These are phyloP conservation scores for Crepidotus variabilis DNA, from an alignment of 768 basidiomycete genomes.

Conservation along the genomic window DNA sequence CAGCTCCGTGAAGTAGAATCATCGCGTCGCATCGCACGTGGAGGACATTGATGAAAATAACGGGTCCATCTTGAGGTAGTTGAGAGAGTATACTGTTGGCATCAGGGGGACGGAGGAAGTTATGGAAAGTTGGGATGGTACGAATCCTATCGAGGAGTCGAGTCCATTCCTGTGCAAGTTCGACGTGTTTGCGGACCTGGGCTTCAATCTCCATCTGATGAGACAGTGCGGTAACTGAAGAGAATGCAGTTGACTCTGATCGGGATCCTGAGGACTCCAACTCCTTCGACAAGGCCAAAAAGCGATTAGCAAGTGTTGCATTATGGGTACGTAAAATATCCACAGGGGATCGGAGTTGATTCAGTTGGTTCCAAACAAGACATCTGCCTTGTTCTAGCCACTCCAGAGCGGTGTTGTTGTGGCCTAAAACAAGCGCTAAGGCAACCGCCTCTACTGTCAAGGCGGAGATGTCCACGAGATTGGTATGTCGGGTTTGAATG, in stretches of 20 bases:
- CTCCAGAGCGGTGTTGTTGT: constrained; percentile 17
- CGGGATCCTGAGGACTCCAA: constrained; percentile 8
- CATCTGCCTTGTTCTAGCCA: constrained; percentile 28
- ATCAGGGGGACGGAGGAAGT: constrained; percentile 16
- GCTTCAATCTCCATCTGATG: constrained; percentile 14
- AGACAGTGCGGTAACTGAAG: constrained; percentile 11
- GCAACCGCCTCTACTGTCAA: neutral
- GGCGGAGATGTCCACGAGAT: neutral
- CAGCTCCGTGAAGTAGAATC: constrained; percentile 1
- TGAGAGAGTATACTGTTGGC: neutral
- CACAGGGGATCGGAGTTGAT: constrained; percentile 18
- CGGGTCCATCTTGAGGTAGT: constrained; percentile 9
- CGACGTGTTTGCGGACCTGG: constrained; percentile 7
- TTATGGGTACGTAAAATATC: constrained; percentile 10
- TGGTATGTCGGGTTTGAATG: neutral
- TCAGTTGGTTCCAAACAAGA: constrained; percentile 24
- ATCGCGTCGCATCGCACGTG: constrained; percentile 19
- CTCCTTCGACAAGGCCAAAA: constrained; percentile 7
- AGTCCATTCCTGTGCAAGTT: constrained; percentile 16
- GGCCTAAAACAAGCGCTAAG: neutral
- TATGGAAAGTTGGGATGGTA: constrained; percentile 11
- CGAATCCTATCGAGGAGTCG: constrained; percentile 8
- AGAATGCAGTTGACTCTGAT: neutral
- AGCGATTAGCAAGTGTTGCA: constrained; percentile 7
- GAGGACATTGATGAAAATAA: constrained; percentile 17